A percentile compares a stretch with the other conserved stretches of the same genome.
These are phyloP conservation scores for Sinapis alba DNA, from an alignment of 441 rosid genomes.

Conservation along the genomic window DNA sequence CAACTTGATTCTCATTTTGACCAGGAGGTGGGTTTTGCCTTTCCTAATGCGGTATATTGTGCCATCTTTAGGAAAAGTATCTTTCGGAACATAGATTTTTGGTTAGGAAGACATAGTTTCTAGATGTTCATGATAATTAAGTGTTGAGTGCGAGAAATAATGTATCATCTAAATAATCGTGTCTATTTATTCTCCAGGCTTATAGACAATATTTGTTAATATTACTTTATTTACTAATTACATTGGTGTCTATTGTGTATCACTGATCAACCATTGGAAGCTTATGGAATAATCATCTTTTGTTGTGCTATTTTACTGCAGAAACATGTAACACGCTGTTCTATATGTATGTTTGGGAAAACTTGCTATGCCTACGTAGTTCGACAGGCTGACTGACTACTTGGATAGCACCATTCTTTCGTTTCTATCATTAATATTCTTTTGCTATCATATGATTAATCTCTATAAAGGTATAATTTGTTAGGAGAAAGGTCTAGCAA, in stretches of 20 bases:
- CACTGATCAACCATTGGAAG: neutral
- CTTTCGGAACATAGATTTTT: no score
- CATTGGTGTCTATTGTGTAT: neutral
- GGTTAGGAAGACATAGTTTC: no score
- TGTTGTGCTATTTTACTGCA: conserved; percentile 28
- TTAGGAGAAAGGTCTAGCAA: conserved; percentile 67
- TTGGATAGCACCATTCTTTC: conserved; percentile 2
- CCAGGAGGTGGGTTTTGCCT: conserved; percentile 55
- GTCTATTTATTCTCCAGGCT: neutral
- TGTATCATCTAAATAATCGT: neutral
- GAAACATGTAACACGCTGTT: conserved; percentile 29
- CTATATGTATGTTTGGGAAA: conserved; percentile 36
- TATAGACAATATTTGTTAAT: neutral
- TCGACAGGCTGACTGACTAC: conserved; percentile 44
- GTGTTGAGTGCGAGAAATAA: no score
- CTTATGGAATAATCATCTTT: conserved; percentile 11
- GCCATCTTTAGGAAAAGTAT: no score
- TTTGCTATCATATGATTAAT: neutral
- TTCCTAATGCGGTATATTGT: neutral
- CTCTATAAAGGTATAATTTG: conserved; percentile 25
- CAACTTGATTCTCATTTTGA: conserved; percentile 62
- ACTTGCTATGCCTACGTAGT: conserved; percentile 31
- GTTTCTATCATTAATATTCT: neutral
- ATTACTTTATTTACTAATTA: neutral
- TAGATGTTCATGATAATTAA: no score